Percentiles rank a stretch among this genome's conserved stretches.
Evolutionary conservation across 2,329 filamentous ascomycete species (phyloP).

Genomic region (Nemania sp.): DNA sequence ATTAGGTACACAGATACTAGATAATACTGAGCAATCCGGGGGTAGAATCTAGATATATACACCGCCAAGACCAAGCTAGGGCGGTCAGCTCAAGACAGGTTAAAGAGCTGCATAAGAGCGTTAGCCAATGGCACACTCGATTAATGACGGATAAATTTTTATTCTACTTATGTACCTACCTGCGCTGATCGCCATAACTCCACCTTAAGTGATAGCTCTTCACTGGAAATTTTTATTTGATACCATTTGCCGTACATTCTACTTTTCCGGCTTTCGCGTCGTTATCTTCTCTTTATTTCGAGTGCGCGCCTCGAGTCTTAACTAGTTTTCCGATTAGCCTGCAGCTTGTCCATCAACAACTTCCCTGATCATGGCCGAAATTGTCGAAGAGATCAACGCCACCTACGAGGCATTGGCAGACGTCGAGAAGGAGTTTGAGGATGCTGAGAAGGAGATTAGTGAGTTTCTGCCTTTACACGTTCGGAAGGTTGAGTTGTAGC

Average conservation of each 20-base stretch:
- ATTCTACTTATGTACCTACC: conserved; percentile 27
- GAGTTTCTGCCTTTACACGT: conserved; percentile 54
- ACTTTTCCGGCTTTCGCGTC: background rate
- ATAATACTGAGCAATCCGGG: too few relatives aligned
- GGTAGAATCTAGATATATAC: too few relatives aligned
- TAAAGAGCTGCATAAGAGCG: conserved; percentile 6
- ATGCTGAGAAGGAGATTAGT: conserved; percentile 86
- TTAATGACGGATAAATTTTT: conserved; percentile 44
- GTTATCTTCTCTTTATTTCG: background rate
- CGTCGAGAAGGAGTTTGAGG: conserved; percentile 86
- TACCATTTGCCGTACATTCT: too few relatives aligned
- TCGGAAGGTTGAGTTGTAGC: background rate
- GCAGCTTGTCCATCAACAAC: background rate
- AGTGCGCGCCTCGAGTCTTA: background rate
- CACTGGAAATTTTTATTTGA: background rate
- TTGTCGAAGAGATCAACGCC: conserved; percentile 51
- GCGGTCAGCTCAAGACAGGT: conserved; percentile 23
- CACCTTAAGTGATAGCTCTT: conserved; percentile 13
- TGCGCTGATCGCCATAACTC: conserved; percentile 4
- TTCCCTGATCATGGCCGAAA: conserved; percentile 40
- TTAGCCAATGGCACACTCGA: conserved; percentile 41
- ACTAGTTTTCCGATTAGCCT: background rate
- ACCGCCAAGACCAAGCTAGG: conserved; percentile 28
- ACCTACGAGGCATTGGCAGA: conserved; percentile 82
- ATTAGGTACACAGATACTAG: too few relatives aligned